Evolutionary conservation across 2,329 filamentous ascomycete genomes (phyloP).

Genomic region (Exophiala calicioides): DNA sequence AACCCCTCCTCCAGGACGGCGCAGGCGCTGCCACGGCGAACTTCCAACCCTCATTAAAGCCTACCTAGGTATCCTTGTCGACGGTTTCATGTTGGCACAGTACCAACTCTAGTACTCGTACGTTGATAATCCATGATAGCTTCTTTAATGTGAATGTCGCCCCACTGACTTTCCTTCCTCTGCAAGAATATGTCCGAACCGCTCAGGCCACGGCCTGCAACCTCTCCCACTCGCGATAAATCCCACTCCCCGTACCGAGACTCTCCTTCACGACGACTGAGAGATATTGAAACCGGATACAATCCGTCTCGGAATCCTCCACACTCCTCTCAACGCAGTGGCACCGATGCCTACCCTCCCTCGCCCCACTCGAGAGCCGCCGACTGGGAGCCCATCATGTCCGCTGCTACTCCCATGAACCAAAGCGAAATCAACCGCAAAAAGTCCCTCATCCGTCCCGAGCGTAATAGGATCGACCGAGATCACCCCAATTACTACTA

Average conservation of each 20-base stretch:
- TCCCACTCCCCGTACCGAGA: slow-evolving; percentile 64
- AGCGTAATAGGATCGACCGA: slow-evolving; percentile 79
- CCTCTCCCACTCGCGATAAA: slow-evolving; percentile 61
- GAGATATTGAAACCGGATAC: slow-evolving; percentile 67
- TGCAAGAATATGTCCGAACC: slow-evolving; percentile 51
- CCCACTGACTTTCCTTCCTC: slow-evolving; percentile 23
- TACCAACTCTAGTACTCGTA: slow-evolving; percentile 3
- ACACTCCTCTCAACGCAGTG: slow-evolving; percentile 25
- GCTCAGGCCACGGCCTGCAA: slow-evolving; percentile 63
- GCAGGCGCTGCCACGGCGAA: slow-evolving; percentile 25
- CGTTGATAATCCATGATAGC: slow-evolving; percentile 10
- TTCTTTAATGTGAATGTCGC: slow-evolving; percentile 14
- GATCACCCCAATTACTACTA: slow-evolving; percentile 97
- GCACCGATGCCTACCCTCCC: slow-evolving; percentile 27
- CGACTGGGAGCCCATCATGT: slow-evolving; percentile 59
- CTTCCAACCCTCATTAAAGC: slow-evolving; percentile 3
- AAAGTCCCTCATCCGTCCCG: slow-evolving; percentile 83
- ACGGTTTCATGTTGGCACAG: neutral
- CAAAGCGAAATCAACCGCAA: slow-evolving; percentile 65
- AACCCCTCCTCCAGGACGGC: slow-evolving; percentile 2
- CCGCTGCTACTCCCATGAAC: slow-evolving; percentile 36
- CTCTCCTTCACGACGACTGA: slow-evolving; percentile 66
- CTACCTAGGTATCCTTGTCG: too few species aligned
- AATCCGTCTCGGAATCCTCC: slow-evolving; percentile 43
- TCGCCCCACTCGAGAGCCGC: slow-evolving; percentile 49